phyloP scores from a whole-genome alignment of 129 eudicot species.

The Centrapalus pauciflorus region DNA sequence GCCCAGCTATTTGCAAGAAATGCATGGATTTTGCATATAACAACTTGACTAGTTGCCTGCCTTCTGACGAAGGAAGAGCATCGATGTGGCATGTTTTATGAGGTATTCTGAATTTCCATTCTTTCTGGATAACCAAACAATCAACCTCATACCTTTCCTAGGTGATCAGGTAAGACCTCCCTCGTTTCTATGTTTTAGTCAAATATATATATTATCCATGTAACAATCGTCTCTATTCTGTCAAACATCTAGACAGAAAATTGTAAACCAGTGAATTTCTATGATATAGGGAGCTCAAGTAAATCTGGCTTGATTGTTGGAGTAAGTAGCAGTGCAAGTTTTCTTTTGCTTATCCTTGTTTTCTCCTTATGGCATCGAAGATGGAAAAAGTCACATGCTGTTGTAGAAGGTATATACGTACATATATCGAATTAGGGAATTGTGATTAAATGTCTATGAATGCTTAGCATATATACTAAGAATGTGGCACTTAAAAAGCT shows the following conservation, averaged over 20 bases:
- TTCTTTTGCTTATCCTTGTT: conserved; percentile 25
- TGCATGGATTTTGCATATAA: conserved; percentile 36
- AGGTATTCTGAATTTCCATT: conserved; percentile 35
- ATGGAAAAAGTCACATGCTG: conserved; percentile 23
- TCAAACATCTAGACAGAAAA: not conserved
- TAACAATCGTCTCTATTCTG: no score
- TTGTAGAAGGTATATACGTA: conserved; percentile 27
- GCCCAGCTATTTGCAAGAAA: conserved; percentile 27
- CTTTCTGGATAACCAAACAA: conserved; percentile 1
- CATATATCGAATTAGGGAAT: not conserved
- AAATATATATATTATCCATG: not conserved
- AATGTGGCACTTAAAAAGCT: no score
- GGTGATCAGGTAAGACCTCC: no score
- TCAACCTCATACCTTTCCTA: conserved; percentile 28
- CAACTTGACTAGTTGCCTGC: conserved; percentile 31
- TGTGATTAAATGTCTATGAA: no score
- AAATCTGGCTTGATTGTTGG: conserved; percentile 20
- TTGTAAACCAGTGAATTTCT: not conserved
- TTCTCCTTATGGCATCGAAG: conserved; percentile 16
- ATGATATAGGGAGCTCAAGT: conserved; percentile 43
- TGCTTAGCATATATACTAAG: no score
- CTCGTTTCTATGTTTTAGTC: not conserved
- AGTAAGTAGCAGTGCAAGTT: conserved; percentile 37
- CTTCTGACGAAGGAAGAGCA: conserved; percentile 33
- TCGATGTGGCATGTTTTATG: conserved; percentile 38